Evolutionary conservation across 352 stramenopile genomes (phyloP).

Genomic region (Phytophthora capsici): DNA sequence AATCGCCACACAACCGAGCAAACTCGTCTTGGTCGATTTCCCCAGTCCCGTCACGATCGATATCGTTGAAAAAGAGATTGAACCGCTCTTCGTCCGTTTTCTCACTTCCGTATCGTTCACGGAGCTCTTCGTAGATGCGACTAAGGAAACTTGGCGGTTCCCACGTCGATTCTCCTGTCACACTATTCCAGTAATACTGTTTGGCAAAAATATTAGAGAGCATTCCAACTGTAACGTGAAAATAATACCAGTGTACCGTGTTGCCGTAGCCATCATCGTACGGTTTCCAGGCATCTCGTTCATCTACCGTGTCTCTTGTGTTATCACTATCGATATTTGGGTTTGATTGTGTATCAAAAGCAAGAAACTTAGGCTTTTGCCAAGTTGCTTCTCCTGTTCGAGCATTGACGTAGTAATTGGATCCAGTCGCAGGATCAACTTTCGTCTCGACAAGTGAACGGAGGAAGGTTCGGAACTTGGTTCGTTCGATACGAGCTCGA

Average conservation of each 20-base stretch:
- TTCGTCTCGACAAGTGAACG: conserved; percentile 62
- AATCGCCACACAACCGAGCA: conserved; percentile 64
- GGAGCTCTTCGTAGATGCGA: conserved; percentile 62
- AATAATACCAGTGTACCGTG: conserved; percentile 38
- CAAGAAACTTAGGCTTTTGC: conserved; percentile 47
- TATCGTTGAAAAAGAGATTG: conserved; percentile 69
- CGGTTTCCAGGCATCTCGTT: conserved; percentile 50
- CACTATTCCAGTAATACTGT: conserved; percentile 79
- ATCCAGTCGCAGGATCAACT: conserved; percentile 48
- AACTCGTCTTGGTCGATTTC: conserved; percentile 75
- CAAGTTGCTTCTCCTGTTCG: conserved; percentile 71
- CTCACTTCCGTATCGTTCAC: conserved; percentile 51
- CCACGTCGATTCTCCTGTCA: conserved; percentile 70
- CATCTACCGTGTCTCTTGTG: conserved; percentile 15
- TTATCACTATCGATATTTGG: conserved; percentile 2
- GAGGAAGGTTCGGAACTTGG: conserved; percentile 65
- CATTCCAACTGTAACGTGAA: no score
- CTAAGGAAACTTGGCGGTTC: conserved; percentile 61
- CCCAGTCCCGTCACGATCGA: conserved; percentile 63
- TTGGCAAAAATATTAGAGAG: neutral
- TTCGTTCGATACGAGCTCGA: conserved; percentile 62
- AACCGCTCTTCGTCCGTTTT: conserved; percentile 67
- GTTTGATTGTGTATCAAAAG: neutral
- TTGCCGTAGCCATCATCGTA: conserved; percentile 71
- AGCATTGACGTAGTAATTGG: conserved; percentile 67